These are phyloP conservation scores for Lachancea kluyveri DNA, from an alignment of 805 yeast species.

Conservation along the genomic window DNA sequence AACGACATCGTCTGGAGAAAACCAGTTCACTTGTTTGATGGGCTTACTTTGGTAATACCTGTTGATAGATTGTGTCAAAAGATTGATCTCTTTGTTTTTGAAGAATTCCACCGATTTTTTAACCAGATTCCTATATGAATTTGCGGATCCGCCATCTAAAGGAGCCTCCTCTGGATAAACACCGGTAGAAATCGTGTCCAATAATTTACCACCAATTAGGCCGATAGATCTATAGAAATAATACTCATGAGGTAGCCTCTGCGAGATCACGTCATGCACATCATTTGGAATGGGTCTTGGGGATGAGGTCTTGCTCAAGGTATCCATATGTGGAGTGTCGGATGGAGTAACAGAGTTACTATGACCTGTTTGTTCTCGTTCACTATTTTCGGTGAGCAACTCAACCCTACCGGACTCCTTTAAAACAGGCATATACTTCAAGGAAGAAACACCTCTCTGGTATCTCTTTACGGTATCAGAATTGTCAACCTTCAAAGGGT, in stretches of 20 bases:
- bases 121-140: constrained; percentile 53
- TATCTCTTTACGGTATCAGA: constrained; percentile 40
- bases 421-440: constrained; percentile 70
- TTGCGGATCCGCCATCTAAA: constrained; percentile 53
- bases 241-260: constrained; percentile 79
- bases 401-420: constrained; percentile 64
- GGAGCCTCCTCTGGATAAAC: constrained; percentile 57
- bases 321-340: constrained; percentile 8
- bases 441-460: constrained; percentile 61
- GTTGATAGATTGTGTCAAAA: constrained; percentile 65
- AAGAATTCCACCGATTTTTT: constrained; percentile 38
- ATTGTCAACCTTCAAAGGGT: constrained; percentile 31
- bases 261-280: constrained; percentile 74
- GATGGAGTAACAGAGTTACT: constrained; percentile 6
- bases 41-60: constrained; percentile 80
- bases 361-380: constrained; percentile 5
- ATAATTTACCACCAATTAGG: constrained; percentile 46
- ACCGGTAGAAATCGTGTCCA: constrained; percentile 65
- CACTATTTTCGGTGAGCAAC: constrained; percentile 41
- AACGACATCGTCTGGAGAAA: constrained; percentile 33
- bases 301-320: constrained; percentile 7
- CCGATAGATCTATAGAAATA: constrained; percentile 80
- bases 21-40: constrained; percentile 52
- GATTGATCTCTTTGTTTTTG: constrained; percentile 57
- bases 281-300: constrained; percentile 55